Evolutionary conservation across 495 filamentous ascomycete genomes (phyloP).

Genomic region (Aspergillus coremiiformis): DNA sequence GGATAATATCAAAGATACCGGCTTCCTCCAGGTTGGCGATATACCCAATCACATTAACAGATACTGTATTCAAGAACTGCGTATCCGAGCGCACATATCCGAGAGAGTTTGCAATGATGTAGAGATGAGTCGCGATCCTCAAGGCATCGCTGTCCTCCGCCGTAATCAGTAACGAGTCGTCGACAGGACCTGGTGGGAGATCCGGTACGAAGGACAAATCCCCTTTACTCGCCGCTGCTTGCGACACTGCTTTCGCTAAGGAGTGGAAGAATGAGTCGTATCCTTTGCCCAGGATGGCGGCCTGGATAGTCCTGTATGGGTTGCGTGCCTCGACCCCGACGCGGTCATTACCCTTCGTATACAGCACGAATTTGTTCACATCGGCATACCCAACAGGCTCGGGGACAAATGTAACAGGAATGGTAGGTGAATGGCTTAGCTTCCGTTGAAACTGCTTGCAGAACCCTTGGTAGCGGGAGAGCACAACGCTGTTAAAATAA

Average conservation of each 20-base stretch:
- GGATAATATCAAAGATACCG: constrained; percentile 65
- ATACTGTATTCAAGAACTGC: constrained; percentile 26
- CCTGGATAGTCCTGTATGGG: constrained; percentile 45
- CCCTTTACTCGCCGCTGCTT: constrained; percentile 18
- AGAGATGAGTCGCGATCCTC: constrained; percentile 42
- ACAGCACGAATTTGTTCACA: constrained; percentile 33
- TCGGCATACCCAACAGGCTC: constrained; percentile 35
- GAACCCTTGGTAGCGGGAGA: constrained; percentile 43
- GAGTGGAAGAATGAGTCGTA: constrained; percentile 33
- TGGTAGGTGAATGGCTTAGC: constrained; percentile 30
- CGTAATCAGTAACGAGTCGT: constrained; percentile 31
- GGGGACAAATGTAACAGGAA: constrained; percentile 28
- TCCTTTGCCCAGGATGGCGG: constrained; percentile 32
- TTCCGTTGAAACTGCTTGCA: constrained; percentile 40
- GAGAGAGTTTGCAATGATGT: constrained; percentile 36
- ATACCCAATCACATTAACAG: constrained; percentile 59
- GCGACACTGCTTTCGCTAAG: constrained; percentile 34
- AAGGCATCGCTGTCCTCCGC: constrained; percentile 37
- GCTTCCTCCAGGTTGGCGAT: constrained; percentile 65
- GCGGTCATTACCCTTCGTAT: constrained; percentile 28
- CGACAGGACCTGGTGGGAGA: constrained; percentile 20
- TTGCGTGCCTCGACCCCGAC: constrained; percentile 36
- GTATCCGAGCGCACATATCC: constrained; percentile 31
- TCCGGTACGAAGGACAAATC: constrained; percentile 27
- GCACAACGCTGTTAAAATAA: constrained; percentile 74